Evolutionary conservation across 2,329 filamentous ascomycete species (phyloP).

Genomic region (Venturia carpophila): DNA sequence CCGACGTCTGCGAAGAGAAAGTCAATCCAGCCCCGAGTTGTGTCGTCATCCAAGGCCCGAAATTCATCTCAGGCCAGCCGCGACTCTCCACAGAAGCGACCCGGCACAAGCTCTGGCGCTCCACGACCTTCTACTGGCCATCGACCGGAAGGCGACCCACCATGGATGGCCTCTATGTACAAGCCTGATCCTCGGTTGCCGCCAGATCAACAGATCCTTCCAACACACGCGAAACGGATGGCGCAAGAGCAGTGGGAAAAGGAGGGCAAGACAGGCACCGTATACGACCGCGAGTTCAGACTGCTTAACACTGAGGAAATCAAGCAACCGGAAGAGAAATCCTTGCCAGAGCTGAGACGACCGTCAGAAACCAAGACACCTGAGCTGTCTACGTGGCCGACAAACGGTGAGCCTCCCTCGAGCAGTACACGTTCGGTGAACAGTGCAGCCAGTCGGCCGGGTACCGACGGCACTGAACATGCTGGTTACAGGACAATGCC

Average conservation of each 20-base stretch:
- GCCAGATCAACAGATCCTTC: conserved; percentile 89
- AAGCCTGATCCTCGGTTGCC: conserved; percentile 91
- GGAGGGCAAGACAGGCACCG: conserved; percentile 75
- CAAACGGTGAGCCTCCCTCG: conserved; percentile 3
- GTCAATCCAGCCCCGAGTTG: conserved; percentile 20
- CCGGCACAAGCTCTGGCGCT: conserved; percentile 54
- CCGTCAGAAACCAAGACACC: conserved; percentile 15
- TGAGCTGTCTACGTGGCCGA: neutral
- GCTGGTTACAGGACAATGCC: conserved; percentile 45
- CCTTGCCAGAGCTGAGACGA: conserved; percentile 22
- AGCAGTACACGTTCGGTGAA: conserved; percentile 13
- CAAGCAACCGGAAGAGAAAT: neutral
- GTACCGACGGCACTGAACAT: conserved; percentile 36
- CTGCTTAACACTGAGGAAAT: conserved; percentile 61
- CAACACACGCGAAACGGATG: conserved; percentile 82
- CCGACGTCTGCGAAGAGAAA: conserved; percentile 10
- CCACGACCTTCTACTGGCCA: conserved; percentile 53
- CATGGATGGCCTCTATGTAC: conserved; percentile 91
- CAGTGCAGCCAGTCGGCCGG: conserved; percentile 26
- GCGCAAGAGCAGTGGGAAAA: conserved; percentile 94
- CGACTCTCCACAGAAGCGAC: conserved; percentile 44
- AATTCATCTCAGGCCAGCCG: conserved; percentile 31
- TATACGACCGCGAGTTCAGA: conserved; percentile 82
- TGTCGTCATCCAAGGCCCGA: conserved; percentile 18
- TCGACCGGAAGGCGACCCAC: conserved; percentile 87